Conservation (phyloP, 1,284 basidiomycete species). For the Heterobasidion parviporum region DNA sequence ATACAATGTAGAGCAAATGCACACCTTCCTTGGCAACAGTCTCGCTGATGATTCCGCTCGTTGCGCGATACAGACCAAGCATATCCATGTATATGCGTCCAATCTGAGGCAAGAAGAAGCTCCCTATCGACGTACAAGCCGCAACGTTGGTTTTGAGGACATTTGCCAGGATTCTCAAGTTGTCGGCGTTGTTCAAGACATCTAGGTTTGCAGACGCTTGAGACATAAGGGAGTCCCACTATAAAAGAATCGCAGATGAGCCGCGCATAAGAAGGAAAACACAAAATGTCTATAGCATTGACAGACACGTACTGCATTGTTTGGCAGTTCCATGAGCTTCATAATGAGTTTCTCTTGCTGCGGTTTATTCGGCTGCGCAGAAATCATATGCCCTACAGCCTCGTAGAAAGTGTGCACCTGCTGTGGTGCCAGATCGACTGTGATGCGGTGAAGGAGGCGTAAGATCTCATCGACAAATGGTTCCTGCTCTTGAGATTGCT, state of each 20-base stretch:
- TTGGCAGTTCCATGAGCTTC: conserved; percentile 96
- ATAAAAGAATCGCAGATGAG: not conserved
- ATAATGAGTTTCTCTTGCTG: conserved; percentile 93
- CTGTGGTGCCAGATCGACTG: conserved; percentile 89
- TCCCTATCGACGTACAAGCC: conserved; percentile 94
- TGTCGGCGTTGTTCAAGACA: conserved; percentile 85
- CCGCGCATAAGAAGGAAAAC: not conserved
- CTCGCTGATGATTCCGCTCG: conserved; percentile 95
- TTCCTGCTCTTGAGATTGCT: conserved; percentile 94
- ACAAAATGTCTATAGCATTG: not conserved
- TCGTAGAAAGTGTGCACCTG: conserved; percentile 98
- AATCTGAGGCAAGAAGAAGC: conserved; percentile 95
- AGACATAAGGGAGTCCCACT: conserved; percentile 98
- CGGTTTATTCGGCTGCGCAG: conserved; percentile 95
- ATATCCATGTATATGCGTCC: conserved; percentile 97
- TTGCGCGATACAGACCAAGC: conserved; percentile 96
- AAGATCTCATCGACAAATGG: conserved; percentile 99
- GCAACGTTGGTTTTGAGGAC: conserved; percentile 99
- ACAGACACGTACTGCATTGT: conserved; percentile 72
- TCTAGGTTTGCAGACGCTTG: conserved; percentile 94
- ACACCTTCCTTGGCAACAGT: conserved; percentile 82
- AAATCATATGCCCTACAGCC: conserved; percentile 99
- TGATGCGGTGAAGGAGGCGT: conserved; percentile 87
- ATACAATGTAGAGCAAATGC: conserved; percentile 13
- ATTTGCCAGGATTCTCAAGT: conserved; percentile 96